phyloP scores from a whole-genome alignment of 148 eudicot species.

The Spergularia marina region DNA sequence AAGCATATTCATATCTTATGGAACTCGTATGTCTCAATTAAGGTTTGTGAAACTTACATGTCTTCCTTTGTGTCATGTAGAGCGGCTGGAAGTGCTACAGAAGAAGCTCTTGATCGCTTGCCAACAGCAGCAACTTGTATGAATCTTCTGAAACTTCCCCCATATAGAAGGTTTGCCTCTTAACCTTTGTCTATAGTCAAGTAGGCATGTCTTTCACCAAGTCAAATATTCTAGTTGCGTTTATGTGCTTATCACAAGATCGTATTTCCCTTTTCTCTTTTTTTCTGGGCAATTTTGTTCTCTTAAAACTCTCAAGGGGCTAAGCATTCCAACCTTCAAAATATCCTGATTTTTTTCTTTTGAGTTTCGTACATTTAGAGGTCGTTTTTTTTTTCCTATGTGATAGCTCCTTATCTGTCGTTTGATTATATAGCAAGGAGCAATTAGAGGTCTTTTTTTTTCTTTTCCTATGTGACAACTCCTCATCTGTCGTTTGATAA shows the following conservation, averaged over 20 bases:
- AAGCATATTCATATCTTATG: not conserved
- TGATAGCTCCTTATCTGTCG: not conserved
- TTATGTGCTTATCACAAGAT: too few relatives aligned
- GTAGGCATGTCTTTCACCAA: not conserved
- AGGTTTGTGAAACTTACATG: not conserved
- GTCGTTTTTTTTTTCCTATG: not conserved
- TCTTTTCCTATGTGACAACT: not conserved
- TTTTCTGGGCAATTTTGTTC: too few relatives aligned
- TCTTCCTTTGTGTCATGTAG: slow-evolving; percentile 30
- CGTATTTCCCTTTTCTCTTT: not conserved
- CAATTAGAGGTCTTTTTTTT: slow-evolving; percentile 50
- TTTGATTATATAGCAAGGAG: slow-evolving; percentile 56
- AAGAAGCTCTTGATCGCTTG: slow-evolving; percentile 80
- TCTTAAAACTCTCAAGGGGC: not conserved
- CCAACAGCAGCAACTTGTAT: slow-evolving; percentile 98
- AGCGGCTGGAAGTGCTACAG: slow-evolving; percentile 86
- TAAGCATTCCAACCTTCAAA: not conserved
- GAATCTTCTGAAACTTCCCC: slow-evolving; percentile 97
- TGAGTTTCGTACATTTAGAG: not conserved
- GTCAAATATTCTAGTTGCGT: not conserved
- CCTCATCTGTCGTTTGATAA: slow-evolving; percentile 5
- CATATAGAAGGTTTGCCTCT: slow-evolving; percentile 73
- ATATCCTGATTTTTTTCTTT: too few relatives aligned
- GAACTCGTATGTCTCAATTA: slow-evolving; percentile 1
- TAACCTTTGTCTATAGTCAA: not conserved